phyloP scores from a whole-genome alignment of 495 filamentous ascomycete genomes.

The Talaromyces wortmannii region DNA sequence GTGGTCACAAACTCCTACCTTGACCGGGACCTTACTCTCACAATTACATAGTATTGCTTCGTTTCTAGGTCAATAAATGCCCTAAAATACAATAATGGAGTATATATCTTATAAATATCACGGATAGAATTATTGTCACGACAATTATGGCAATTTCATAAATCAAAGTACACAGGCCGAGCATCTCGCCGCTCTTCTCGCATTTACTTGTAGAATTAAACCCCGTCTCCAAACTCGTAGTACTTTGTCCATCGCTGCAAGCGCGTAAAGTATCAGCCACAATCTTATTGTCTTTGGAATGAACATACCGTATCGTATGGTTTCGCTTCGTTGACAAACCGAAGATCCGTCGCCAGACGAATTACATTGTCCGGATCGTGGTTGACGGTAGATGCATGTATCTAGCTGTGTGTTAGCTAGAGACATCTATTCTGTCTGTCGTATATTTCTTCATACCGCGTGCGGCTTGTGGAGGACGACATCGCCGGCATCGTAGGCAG shows the following conservation, averaged over 20 bases:
- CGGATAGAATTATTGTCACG: too few relatives aligned
- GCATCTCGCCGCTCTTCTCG: too few relatives aligned
- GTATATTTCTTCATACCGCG: conserved; percentile 23
- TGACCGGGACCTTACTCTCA: too few relatives aligned
- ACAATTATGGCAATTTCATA: too few relatives aligned
- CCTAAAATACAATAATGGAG: too few relatives aligned
- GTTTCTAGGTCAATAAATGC: too few relatives aligned
- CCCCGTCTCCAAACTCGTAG: neutral
- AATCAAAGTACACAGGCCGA: too few relatives aligned
- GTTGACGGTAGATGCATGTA: conserved; percentile 50
- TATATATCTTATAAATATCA: too few relatives aligned
- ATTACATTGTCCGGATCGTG: conserved; percentile 49
- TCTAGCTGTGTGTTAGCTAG: conserved; percentile 19
- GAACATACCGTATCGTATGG: conserved; percentile 32
- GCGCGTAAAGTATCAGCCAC: too few relatives aligned
- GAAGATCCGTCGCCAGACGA: conserved; percentile 48
- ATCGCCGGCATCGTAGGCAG: conserved; percentile 53
- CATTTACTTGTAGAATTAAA: neutral
- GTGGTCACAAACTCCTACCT: too few relatives aligned
- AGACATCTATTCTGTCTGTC: neutral
- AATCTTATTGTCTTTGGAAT: neutral
- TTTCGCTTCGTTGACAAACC: conserved; percentile 45
- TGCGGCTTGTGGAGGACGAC: conserved; percentile 54
- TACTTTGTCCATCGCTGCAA: neutral
- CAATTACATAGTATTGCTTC: too few relatives aligned